phyloP scores from a whole-genome alignment of 2,329 filamentous ascomycete species.

The Trichoderma pleuroti region DNA sequence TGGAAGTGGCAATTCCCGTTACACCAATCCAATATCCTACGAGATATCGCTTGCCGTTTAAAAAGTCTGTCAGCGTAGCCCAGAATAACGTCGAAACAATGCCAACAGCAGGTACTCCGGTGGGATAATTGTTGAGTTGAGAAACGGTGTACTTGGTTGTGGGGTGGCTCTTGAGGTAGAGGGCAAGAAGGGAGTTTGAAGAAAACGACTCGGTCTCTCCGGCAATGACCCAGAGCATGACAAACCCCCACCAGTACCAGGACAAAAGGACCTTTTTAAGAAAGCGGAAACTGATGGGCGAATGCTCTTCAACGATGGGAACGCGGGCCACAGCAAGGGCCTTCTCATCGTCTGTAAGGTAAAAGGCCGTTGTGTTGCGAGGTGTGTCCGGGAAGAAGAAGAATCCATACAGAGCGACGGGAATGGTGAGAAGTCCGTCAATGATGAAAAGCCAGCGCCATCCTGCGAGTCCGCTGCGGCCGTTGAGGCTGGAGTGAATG shows the following conservation, averaged over 20 bases:
- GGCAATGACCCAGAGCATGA: constrained; percentile 65
- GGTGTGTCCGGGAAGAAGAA: constrained; percentile 41
- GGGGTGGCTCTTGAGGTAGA: constrained; percentile 50
- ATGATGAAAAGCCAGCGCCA: constrained; percentile 72
- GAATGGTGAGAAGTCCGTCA: constrained; percentile 52
- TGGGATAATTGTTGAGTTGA: constrained; percentile 56
- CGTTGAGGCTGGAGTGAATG: constrained; percentile 48
- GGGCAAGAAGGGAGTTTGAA: constrained; percentile 54
- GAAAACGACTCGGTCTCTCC: constrained; percentile 70
- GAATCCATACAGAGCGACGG: constrained; percentile 35
- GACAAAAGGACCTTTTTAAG: constrained; percentile 53
- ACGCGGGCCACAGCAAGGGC: constrained; percentile 43
- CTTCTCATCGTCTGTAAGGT: constrained; percentile 45
- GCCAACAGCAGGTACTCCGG: constrained; percentile 54
- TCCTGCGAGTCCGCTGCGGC: constrained; percentile 53
- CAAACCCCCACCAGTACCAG: constrained; percentile 65
- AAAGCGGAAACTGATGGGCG: constrained; percentile 49
- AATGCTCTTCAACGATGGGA: constrained; percentile 35
- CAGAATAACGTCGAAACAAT: constrained; percentile 64
- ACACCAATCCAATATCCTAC: constrained; percentile 64
- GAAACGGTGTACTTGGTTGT: constrained; percentile 41
- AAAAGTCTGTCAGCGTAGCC: constrained; percentile 64
- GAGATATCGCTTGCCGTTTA: constrained; percentile 60
- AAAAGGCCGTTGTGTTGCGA: constrained; percentile 43
- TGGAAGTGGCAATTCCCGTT: constrained; percentile 60